Base-by-base conservation (phyloP, 1,139 yeast genomes). In the Torulaspora pretoriensis region DNA sequence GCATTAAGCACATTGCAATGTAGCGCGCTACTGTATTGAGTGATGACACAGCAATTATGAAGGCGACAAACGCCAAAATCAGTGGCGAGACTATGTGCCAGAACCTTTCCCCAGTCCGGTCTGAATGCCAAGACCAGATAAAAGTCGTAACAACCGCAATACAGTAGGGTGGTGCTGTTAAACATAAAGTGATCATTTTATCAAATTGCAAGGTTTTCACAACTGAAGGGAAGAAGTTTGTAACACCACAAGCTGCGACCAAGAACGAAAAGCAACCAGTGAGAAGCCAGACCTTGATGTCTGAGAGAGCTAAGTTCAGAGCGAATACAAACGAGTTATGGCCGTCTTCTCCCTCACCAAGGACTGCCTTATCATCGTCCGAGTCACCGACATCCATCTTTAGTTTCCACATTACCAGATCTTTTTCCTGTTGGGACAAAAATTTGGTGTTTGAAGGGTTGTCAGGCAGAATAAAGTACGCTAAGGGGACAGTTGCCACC, bases 111-210 rank as follows among this genome's bases (percentile, higher is more conserved):
- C 80, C 79, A 1, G 78, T 71, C 47, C 68, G 70, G 57, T 78
- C 83, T 5, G 83, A 80, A 61, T 76, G 81, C 52, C 73, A 68
- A 3, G 82, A 76, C 76, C 80, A 75, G 13, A 74, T 32, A 53
- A 70, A 75, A 2, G 83, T 77, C 4, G 72, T 65, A 14, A 77
- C 64, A 12, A 78, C 80, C 0, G 82, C 81, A 47, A 78, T 54
- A 45, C 75, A 60, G 60, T 78, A 79, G 24, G 83, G 83, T 33
- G 83, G 83, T 32, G 79, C 83, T 3, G 83, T 78, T 50, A 79
- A 65, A 53, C 77, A 73, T 48, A 77, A 67, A 4, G 83, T 78
- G 27, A 74, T 69, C 35, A 76, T 69, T 48, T 69, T 65, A 57
- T 62, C 58, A 52, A 76, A 79, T 33, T 77, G 72, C 52, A 79